phyloP scores from a whole-genome alignment of 352 stramenopile species.

The Globisporangium parvum region DNA sequence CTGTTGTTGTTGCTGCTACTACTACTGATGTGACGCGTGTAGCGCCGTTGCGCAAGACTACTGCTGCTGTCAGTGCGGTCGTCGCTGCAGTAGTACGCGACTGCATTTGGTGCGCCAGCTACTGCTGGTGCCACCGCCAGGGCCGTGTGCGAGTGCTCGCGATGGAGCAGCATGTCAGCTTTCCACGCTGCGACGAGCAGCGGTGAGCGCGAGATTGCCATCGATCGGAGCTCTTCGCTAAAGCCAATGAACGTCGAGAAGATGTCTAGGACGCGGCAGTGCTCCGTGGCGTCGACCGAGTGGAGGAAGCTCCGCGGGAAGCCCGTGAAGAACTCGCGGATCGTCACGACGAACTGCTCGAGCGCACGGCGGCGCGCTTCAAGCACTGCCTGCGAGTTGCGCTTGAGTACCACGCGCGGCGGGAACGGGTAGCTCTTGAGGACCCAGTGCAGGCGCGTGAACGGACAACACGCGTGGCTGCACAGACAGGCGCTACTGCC shows the following conservation, averaged over 20 bases:
- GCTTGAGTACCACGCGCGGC: slow-evolving; percentile 43
- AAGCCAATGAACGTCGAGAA: slow-evolving; percentile 42
- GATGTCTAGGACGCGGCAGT: slow-evolving; percentile 35
- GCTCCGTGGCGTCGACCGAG: slow-evolving; percentile 27
- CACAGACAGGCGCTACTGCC: slow-evolving; percentile 25
- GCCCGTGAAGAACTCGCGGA: slow-evolving; percentile 43
- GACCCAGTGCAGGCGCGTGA: slow-evolving; percentile 37
- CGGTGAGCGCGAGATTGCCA: slow-evolving; percentile 13
- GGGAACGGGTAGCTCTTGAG: slow-evolving; percentile 52
- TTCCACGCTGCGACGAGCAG: slow-evolving; percentile 18
- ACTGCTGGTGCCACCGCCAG: neutral
- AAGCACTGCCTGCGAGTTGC: slow-evolving; percentile 23
- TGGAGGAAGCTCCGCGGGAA: slow-evolving; percentile 46
- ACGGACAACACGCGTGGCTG: slow-evolving; percentile 43
- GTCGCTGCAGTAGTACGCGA: neutral
- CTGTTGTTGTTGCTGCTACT: neutral
- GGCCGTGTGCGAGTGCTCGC: neutral
- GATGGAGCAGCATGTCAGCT: slow-evolving; percentile 9
- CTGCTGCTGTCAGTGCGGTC: neutral
- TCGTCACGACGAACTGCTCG: slow-evolving; percentile 41
- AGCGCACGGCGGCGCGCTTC: slow-evolving; percentile 35
- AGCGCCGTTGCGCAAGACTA: neutral
- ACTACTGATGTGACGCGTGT: no score
- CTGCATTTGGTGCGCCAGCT: neutral
- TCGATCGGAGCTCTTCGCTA: slow-evolving; percentile 22